These are phyloP conservation scores for Eimeria necatrix DNA, from an alignment of 169 alveolate species.

Conservation along the genomic window DNA sequence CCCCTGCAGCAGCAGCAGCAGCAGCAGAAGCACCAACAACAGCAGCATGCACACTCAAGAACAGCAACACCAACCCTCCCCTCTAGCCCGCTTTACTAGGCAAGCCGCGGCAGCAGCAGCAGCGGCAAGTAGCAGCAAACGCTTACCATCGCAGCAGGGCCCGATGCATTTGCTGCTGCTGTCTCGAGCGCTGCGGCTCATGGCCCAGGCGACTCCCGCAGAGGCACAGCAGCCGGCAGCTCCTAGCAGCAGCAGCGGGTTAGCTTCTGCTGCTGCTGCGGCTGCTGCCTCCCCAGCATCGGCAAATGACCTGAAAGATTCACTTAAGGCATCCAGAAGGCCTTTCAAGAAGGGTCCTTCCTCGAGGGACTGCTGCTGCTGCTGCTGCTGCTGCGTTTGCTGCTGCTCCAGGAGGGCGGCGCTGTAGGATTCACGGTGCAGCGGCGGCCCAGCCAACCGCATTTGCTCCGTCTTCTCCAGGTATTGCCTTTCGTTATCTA, in stretches of 20 bases:
- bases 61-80: not conserved
- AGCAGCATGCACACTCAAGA: not conserved
- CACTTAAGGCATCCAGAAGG: not conserved
- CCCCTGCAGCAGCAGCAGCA: not conserved
- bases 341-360: not conserved
- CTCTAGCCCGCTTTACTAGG: not conserved
- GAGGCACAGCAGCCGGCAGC: slow-evolving; percentile 7
- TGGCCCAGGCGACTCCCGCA: not conserved
- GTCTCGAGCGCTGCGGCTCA: not conserved
- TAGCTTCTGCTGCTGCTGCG: not conserved
- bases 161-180: not conserved
- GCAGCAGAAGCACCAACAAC: not conserved
- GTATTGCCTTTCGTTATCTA: not conserved
- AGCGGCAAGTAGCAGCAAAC: not conserved
- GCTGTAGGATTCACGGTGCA: not conserved
- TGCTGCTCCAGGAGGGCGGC: not conserved
- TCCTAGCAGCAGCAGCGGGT: not conserved
- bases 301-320: not conserved
- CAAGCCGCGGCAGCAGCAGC: not conserved
- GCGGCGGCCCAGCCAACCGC: not conserved
- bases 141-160: not conserved
- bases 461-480: not conserved
- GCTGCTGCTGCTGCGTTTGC: not conserved
- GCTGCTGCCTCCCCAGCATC: not conserved
- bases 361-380: not conserved